Evolutionary conservation across 257 asterid species (phyloP), one percentile per base, ranked within the genome.

Genomic region (Anisodus tanguticus): DNA sequence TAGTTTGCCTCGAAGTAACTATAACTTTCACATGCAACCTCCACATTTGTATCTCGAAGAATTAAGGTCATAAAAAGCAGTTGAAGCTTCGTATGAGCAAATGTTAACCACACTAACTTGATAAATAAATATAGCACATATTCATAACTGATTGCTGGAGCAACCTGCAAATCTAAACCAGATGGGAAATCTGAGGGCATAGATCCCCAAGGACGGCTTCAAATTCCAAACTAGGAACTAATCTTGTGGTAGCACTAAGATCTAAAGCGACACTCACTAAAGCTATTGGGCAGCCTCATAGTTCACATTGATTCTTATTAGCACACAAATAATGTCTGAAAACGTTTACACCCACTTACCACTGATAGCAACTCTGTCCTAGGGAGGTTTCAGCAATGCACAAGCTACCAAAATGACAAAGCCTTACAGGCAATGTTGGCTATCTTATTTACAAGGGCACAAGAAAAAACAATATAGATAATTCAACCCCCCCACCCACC

Each of bases 211-310:
- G 41, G 47, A 76, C 5, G 3, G 45, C 47, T 76, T 51, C 81
- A 76, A 22, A 15, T 76, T 51, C 62, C 81, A 11, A 76, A 76
- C 22, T 54, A 51, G 45, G 63, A 76, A 49, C 62, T 76, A 51
- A 51, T 51, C 19, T 51, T 76, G 63, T 26, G 15, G 22, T 51
- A 49, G 26, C 15, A n/a, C 22, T 8, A 76, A 51, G 81, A 76
- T 7, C 26, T 51, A 12, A 74, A 4, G 47, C 12, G 81, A 3
- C 47, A 31, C 51, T 22, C 63, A 26, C 26, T 51, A 76, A 1
- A 76, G 63, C 63, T 22, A 51, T 76, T 51, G 45, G 26, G 63
- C 15, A 51, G 81, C 81, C 81, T 76, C 63, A 51, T 49, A 26
- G 47, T 22, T 17, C 43, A 22, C 45, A 26, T 26, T 22, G 81